These are phyloP conservation scores for Nitzschia sp. DNA, from an alignment of 108 stramenopile genomes.

Conservation along the genomic window DNA sequence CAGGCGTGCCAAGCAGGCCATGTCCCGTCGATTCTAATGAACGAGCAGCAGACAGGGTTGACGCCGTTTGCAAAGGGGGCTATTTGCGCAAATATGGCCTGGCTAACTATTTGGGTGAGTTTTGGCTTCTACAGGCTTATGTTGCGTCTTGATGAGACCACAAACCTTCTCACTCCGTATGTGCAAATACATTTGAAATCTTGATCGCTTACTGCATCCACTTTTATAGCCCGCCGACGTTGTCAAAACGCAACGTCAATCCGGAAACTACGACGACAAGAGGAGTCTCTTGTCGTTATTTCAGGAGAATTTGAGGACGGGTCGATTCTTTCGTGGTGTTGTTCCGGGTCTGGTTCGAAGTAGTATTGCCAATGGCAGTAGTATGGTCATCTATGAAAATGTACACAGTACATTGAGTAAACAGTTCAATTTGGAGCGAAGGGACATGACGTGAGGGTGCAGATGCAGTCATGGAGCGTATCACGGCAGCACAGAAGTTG, in stretches of 20 bases:
- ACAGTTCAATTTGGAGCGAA: constrained; percentile 31
- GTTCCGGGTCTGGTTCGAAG: constrained; percentile 65
- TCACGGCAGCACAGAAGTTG: neutral
- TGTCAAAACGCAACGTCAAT: constrained; percentile 73
- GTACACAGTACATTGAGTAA: constrained; percentile 31
- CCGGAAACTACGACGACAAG: constrained; percentile 60
- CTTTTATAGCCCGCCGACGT: constrained; percentile 63
- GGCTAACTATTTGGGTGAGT: constrained; percentile 74
- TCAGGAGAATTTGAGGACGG: constrained; percentile 47
- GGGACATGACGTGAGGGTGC: constrained; percentile 30
- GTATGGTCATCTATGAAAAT: constrained; percentile 81
- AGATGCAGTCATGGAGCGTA: neutral
- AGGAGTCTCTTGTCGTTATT: constrained; percentile 35
- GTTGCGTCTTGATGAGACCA: neutral
- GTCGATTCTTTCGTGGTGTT: constrained; percentile 70
- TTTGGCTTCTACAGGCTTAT: neutral
- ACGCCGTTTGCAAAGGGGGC: constrained; percentile 76
- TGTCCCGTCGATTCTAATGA: constrained; percentile 28
- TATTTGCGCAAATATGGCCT: constrained; percentile 79
- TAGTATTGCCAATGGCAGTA: constrained; percentile 73
- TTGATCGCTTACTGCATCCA: no score
- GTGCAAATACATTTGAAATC: no score
- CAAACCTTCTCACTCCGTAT: no score
- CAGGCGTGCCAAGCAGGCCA: constrained; percentile 46
- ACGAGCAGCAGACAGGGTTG: constrained; percentile 22